Base-by-base conservation (phyloP, 169 alveolate species). In the Eimeria falciformis region DNA sequence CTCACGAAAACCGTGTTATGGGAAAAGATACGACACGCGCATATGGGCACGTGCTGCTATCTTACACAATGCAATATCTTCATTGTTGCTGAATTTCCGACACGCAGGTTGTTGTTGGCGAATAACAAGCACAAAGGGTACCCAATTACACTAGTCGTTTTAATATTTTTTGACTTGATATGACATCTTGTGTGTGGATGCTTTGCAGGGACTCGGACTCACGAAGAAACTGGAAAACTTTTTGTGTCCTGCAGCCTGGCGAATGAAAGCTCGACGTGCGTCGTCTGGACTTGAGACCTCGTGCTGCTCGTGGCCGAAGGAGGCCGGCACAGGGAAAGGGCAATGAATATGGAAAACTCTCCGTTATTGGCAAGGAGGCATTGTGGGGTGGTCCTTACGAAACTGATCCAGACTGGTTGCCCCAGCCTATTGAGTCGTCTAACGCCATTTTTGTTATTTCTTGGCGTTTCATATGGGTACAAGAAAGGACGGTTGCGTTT, bases 211-310 rank as follows among this genome's bases (percentile, higher is more conserved):
- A 45, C 18, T 14, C 40, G 21, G 85, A 75, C 18, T 45, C 66
- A 3, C 25, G 85, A 43, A 14, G 25, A 0, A 5, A n/a, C 33
- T 65, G 46, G 45, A 75, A 75, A 50, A 75, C 85, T 2, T 45
- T 65, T 1, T 69, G 53, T 27, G 46, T 75, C 7, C 40, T 75
- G 66, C 40, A 21, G 43, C 85, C 85, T 37, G 85, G 29, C 17
- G 85, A 75, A n/a, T n/a, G 56, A 18, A 65, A 43, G 65, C 66
- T 75, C n/a, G 85, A 75, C 23, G 85, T 75, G 3, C 85, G 85
- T 40, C 85, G 85, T 1, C 85, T 75, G 1, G 85, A 75, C 62
- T 75, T 75, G 11, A 43, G 85, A 11, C 82, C 25, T 45, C 46
- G 21, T 50, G 18, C 53, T 1, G 11, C 65, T n/a, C 25, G 40